Conservation (phyloP, 2,329 filamentous ascomycete genomes). For the Beauveria sp. region DNA sequence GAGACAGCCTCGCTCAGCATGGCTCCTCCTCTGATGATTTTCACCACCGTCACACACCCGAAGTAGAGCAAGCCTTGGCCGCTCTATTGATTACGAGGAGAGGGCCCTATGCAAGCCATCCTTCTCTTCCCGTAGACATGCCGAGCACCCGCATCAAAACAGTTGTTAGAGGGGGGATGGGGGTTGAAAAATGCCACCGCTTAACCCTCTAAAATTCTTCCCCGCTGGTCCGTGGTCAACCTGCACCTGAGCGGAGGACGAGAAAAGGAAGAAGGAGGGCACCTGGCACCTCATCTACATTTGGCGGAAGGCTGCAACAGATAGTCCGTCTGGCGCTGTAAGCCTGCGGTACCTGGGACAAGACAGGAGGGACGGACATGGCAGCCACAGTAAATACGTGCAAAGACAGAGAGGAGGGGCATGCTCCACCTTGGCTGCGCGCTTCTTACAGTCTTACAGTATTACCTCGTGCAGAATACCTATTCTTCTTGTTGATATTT, state of each 20-base stretch:
- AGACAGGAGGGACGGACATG: background rate
- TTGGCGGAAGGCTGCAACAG: background rate
- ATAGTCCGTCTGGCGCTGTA: background rate
- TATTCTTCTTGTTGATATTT: background rate
- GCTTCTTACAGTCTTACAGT: background rate
- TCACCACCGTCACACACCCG: background rate
- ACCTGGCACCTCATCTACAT: no score
- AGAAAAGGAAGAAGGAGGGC: no score
- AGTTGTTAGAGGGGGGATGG: background rate
- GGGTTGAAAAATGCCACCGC: background rate
- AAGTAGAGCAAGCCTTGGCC: background rate
- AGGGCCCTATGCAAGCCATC: slow-evolving; percentile 3
- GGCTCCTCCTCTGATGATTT: background rate
- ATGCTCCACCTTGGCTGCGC: background rate
- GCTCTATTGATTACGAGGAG: background rate
- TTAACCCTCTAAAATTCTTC: background rate
- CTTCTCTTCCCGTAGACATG: background rate
- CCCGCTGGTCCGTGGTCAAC: background rate
- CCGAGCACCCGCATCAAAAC: background rate
- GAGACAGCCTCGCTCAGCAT: background rate
- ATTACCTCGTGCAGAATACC: background rate
- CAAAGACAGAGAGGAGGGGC: background rate
- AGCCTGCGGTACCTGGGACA: background rate
- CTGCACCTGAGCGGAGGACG: background rate
- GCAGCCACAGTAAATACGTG: background rate